Evolutionary conservation across 176 grass and related monocot genomes (phyloP).

Genomic region (Oryza nivara): DNA sequence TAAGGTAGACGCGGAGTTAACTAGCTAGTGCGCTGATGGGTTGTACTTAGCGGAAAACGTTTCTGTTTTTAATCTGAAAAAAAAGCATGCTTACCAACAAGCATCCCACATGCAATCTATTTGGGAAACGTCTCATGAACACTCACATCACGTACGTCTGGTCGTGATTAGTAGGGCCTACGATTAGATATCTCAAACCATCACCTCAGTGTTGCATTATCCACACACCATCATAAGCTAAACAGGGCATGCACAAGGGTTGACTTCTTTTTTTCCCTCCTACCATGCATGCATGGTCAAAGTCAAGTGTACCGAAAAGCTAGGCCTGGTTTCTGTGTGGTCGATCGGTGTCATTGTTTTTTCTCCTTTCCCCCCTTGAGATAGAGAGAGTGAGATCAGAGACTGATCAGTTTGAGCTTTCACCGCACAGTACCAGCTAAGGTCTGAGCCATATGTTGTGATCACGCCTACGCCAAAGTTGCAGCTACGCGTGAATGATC

Average conservation of each 20-base stretch:
- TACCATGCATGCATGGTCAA: not conserved
- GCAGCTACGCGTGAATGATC: not conserved
- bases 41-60: not conserved
- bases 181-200: conserved; percentile 44
- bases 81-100: not conserved
- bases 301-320: not conserved
- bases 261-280: conserved; percentile 2
- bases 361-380: not conserved
- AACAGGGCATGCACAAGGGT: not conserved
- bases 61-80: not conserved
- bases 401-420: not conserved
- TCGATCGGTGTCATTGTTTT: not conserved
- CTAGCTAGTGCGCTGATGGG: not conserved
- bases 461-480: not conserved
- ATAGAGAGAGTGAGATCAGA: not conserved
- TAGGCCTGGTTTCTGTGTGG: not conserved
- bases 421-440: not conserved
- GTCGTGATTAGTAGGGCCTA: conserved; percentile 35
- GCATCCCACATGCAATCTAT: conserved; percentile 33
- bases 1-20: not conserved
- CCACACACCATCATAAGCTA: conserved; percentile 11
- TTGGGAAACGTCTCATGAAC: conserved; percentile 32
- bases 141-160: conserved; percentile 10
- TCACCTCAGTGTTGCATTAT: conserved; percentile 5
- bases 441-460: not conserved